Conservation (phyloP, 169 alveolate genomes). For the Eimeria necatrix region DNA sequence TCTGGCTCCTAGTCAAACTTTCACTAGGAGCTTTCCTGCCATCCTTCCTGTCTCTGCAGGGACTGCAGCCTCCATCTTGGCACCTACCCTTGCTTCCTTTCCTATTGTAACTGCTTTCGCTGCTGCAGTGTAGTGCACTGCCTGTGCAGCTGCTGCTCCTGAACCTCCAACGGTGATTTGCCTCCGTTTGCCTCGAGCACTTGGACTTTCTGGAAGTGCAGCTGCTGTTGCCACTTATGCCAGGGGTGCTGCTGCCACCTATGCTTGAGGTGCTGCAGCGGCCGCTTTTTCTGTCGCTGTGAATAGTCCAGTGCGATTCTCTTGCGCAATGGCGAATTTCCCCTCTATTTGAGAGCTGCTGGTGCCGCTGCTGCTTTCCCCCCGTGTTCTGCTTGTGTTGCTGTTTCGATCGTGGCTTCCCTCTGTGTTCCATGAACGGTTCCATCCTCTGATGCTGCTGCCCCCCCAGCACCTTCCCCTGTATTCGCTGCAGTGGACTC, state of each 20-base stretch:
- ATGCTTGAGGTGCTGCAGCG: too few relatives aligned
- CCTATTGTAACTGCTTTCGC: constrained; percentile 27
- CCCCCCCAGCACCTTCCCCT: not conserved
- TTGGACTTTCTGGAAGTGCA: not conserved
- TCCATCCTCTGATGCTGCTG: not conserved
- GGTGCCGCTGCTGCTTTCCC: constrained; percentile 46
- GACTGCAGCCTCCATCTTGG: not conserved
- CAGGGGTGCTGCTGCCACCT: not conserved
- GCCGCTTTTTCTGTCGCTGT: not conserved
- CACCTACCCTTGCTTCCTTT: not conserved
- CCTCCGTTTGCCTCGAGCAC: not conserved
- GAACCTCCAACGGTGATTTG: not conserved
- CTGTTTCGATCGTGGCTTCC: not conserved
- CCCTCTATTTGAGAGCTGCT: not conserved
- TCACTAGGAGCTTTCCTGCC: not conserved
- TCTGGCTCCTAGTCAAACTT: too few relatives aligned
- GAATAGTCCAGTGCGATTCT: not conserved
- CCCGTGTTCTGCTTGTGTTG: not conserved
- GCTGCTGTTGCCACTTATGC: constrained; percentile 56
- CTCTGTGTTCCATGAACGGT: not conserved
- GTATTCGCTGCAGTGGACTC: constrained; percentile 33
- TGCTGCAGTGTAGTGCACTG: constrained; percentile 8
- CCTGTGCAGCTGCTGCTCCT: constrained; percentile 42
- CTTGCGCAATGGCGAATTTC: not conserved
- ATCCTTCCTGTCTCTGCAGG: not conserved